These are phyloP conservation scores for Calycina marina DNA, from an alignment of 2,329 filamentous ascomycete species.

Conservation along the genomic window DNA sequence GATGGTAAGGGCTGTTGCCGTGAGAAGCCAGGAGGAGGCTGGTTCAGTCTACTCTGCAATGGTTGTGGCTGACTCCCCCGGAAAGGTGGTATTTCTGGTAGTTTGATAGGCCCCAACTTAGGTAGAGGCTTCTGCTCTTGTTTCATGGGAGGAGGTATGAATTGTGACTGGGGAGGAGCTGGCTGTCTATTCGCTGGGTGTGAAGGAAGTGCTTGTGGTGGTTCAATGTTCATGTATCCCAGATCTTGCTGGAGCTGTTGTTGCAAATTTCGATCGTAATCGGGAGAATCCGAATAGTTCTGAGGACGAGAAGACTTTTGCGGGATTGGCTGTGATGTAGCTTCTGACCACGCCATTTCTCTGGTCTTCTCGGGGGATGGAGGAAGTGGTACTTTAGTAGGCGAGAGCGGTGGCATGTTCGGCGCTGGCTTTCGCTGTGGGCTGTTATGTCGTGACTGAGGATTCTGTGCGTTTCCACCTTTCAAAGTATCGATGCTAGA, in stretches of 20 bases:
- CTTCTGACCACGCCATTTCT: slow-evolving; percentile 18
- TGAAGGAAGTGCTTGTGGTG: slow-evolving; percentile 11
- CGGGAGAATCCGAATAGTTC: slow-evolving; percentile 35
- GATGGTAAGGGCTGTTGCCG: slow-evolving; percentile 17
- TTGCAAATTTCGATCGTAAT: slow-evolving; percentile 46
- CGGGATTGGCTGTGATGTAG: slow-evolving; percentile 34
- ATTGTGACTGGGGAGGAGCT: slow-evolving; percentile 5
- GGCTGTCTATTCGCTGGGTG: slow-evolving; percentile 12
- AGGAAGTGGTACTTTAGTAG: slow-evolving; percentile 45
- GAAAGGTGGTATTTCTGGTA: slow-evolving; percentile 25
- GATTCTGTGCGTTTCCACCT: slow-evolving; percentile 25
- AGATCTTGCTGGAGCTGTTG: slow-evolving; percentile 51
- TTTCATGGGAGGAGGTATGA: slow-evolving; percentile 14
- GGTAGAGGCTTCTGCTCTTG: slow-evolving; percentile 22
- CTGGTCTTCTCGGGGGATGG: slow-evolving; percentile 37
- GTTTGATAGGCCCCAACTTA: slow-evolving; percentile 22
- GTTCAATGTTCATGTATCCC: slow-evolving; percentile 36
- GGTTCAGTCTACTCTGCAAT: slow-evolving; percentile 20
- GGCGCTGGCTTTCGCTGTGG: slow-evolving; percentile 43
- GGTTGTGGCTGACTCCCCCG: slow-evolving; percentile 16
- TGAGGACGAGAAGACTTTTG: slow-evolving; percentile 28
- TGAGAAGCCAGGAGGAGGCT: slow-evolving; percentile 12
- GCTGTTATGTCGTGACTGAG: slow-evolving; percentile 42
- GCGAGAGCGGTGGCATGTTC: slow-evolving; percentile 27
- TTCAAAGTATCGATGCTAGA: slow-evolving; percentile 39